Evolutionary conservation across 345 rosid genomes (phyloP).

Genomic region (Limnanthes douglasii): DNA sequence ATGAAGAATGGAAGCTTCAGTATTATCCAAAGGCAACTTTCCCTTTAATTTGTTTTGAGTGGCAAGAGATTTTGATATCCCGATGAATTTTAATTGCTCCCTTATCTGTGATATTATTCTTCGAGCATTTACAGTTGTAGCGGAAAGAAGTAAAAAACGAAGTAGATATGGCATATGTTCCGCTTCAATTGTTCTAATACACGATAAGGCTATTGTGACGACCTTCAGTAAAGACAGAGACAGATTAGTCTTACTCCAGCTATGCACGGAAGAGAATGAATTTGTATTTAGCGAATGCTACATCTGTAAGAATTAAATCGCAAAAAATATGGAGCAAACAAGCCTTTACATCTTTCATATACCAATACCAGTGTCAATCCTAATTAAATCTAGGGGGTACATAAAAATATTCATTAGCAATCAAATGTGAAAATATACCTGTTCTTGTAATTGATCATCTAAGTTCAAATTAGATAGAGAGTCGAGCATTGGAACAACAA

Average conservation of each 20-base stretch:
- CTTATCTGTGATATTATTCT: conserved; percentile 63
- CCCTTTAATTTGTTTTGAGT: conserved; percentile 47
- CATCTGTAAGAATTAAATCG: conserved; percentile 2
- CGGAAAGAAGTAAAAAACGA: conserved; percentile 67
- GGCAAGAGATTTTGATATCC: conserved; percentile 25
- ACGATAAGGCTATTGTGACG: conserved; percentile 52
- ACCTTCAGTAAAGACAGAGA: conserved; percentile 23
- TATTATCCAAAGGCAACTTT: conserved; percentile 26
- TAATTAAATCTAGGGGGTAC: no score
- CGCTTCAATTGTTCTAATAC: conserved; percentile 54
- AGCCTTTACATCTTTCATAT: conserved; percentile 1
- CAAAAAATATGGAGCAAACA: no score
- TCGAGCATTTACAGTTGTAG: conserved; percentile 45
- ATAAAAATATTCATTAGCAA: no score
- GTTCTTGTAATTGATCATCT: conserved; percentile 58
- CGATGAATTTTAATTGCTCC: conserved; percentile 49
- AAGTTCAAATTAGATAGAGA: conserved; percentile 58
- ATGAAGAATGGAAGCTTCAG: conserved; percentile 58
- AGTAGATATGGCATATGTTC: conserved; percentile 67
- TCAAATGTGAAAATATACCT: conserved; percentile 39
- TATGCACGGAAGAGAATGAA: no score
- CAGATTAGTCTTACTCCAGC: neutral
- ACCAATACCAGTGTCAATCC: conserved; percentile 4
- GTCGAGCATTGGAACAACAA: conserved; percentile 62
- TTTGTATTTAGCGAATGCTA: no score